Evolutionary conservation across 805 yeast genomes (phyloP).

Genomic region (Monosporozyma siamensis): DNA sequence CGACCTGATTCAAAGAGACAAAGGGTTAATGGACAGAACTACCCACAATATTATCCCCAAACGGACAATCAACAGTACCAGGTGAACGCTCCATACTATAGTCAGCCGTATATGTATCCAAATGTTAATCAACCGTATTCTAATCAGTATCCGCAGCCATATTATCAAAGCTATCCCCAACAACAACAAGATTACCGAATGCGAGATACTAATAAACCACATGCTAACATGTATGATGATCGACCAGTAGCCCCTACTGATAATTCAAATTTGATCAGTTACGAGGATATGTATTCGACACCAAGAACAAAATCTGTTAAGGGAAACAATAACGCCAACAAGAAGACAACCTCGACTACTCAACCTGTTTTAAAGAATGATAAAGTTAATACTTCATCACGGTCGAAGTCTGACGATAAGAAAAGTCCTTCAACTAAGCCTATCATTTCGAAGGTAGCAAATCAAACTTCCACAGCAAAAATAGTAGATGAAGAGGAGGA

Average conservation of each 20-base stretch:
- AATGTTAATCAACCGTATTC: neutral
- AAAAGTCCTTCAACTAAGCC: too few relatives aligned
- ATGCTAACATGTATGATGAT: neutral
- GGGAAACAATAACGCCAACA: neutral
- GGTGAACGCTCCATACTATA: neutral
- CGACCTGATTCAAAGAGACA: neutral
- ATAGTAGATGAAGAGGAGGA: neutral
- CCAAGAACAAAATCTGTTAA: neutral
- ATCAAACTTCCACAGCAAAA: too few relatives aligned
- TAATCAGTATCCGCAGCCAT: neutral
- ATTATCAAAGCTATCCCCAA: neutral
- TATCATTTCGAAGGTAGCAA: too few relatives aligned
- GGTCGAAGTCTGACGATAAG: too few relatives aligned
- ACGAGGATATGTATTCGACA: neutral
- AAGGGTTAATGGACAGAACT: neutral
- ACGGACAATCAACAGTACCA: too few relatives aligned
- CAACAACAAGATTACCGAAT: neutral
- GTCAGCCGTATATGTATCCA: neutral
- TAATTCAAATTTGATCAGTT: neutral
- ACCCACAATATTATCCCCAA: constrained; percentile 2
- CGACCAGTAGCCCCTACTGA: too few relatives aligned
- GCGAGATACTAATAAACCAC: too few relatives aligned
- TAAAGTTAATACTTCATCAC: too few relatives aligned
- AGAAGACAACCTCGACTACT: neutral
- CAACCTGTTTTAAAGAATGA: too few relatives aligned